phyloP scores from a whole-genome alignment of 2,329 filamentous ascomycete species.

The Aureobasidium mangrovei region DNA sequence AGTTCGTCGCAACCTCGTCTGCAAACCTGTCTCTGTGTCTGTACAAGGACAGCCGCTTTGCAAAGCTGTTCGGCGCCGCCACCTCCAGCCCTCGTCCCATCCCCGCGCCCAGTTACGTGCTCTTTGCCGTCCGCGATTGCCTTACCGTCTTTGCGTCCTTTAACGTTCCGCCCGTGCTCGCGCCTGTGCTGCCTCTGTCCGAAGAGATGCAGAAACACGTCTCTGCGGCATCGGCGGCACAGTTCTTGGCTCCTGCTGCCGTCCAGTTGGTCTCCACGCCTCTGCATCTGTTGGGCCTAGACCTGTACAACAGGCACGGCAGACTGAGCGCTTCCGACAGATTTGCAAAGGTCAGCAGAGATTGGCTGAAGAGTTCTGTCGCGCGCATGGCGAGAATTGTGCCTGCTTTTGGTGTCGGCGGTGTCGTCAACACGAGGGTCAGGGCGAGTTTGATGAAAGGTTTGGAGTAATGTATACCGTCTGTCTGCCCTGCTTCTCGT shows the following conservation, averaged over 20 bases:
- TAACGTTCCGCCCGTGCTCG: conserved; percentile 74
- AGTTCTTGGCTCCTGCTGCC: conserved; percentile 70
- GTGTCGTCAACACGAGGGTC: conserved; percentile 72
- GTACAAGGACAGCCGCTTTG: conserved; percentile 83
- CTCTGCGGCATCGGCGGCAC: conserved; percentile 47
- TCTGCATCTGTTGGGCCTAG: conserved; percentile 73
- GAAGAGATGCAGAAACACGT: conserved; percentile 46
- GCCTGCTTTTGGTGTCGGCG: conserved; percentile 80
- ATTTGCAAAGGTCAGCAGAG: conserved; percentile 56
- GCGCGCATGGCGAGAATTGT: conserved; percentile 79
- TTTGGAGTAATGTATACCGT: conserved; percentile 34
- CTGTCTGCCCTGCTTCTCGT: too few species aligned
- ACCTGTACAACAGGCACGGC: conserved; percentile 67
- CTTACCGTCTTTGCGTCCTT: conserved; percentile 88
- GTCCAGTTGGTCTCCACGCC: conserved; percentile 76
- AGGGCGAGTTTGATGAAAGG: conserved; percentile 57
- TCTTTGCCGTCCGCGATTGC: conserved; percentile 77
- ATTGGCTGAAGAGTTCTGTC: conserved; percentile 65
- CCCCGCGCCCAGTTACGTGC: conserved; percentile 59
- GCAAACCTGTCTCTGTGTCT: conserved; percentile 80
- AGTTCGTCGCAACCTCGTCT: conserved; percentile 72
- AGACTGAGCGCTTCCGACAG: conserved; percentile 49
- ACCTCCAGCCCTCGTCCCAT: conserved; percentile 44
- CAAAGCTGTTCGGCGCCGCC: conserved; percentile 65
- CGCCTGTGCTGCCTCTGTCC: conserved; percentile 50